Conservation (phyloP, 257 asterid genomes). For the Solanum neorickii region DNA sequence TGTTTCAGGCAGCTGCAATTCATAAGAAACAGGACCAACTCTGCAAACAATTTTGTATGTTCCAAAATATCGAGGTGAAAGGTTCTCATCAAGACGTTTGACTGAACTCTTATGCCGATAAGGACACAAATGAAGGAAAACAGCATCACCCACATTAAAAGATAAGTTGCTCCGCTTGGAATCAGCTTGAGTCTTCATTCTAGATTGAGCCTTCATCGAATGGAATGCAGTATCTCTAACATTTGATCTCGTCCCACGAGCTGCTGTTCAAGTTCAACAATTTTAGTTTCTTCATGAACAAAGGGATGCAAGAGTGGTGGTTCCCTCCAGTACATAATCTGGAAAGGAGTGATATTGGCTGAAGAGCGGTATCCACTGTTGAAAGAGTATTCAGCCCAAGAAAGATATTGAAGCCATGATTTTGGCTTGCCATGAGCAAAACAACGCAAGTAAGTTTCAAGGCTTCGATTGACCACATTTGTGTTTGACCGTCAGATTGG, state of each 20-base stretch:
- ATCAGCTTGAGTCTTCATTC: neutral
- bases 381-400: neutral
- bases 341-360: neutral
- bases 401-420: neutral
- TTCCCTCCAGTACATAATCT: neutral
- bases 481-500: neutral
- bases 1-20: neutral
- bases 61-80: neutral
- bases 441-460: neutral
- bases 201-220: neutral
- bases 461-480: neutral
- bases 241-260: neutral
- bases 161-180: neutral
- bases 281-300: neutral
- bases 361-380: neutral
- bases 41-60: neutral
- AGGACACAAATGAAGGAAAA: neutral
- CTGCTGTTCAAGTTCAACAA: neutral
- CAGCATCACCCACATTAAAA: neutral
- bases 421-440: neutral
- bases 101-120: neutral
- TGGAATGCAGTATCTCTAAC: neutral
- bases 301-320: neutral
- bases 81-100: neutral
- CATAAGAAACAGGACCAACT: neutral